Conservation (phyloP, 495 filamentous ascomycete genomes). For the Endocarpon pusillum region DNA sequence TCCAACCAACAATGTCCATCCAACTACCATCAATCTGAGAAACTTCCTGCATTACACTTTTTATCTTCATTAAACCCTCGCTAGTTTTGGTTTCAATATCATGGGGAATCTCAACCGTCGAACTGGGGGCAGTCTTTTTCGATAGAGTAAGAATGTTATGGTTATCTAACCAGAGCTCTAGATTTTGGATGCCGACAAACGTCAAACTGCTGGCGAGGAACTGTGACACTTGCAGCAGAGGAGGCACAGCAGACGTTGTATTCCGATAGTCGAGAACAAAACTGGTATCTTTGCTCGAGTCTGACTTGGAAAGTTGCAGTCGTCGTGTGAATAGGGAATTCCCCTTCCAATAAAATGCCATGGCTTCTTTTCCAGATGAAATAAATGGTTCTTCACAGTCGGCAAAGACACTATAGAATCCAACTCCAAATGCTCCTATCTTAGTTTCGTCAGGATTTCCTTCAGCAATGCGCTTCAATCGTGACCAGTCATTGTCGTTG, state of each 20-base stretch:
- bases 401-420: slow-evolving; percentile 96
- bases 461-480: slow-evolving; percentile 91
- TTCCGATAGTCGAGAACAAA: slow-evolving; percentile 91
- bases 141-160: slow-evolving; percentile 56
- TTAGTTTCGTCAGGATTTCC: slow-evolving; percentile 98
- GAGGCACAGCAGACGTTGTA: slow-evolving; percentile 65
- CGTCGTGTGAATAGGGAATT: slow-evolving; percentile 84
- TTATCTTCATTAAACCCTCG: slow-evolving; percentile 71
- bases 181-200: slow-evolving; percentile 72
- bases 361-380: slow-evolving; percentile 72
- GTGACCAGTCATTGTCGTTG: slow-evolving; percentile 72
- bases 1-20: slow-evolving; percentile 81
- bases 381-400: slow-evolving; percentile 97
- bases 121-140: slow-evolving; percentile 69
- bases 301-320: slow-evolving; percentile 44
- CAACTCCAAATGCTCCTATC: slow-evolving; percentile 96
- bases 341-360: slow-evolving; percentile 98
- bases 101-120: slow-evolving; percentile 53
- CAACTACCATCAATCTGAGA: slow-evolving; percentile 84
- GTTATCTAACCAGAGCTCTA: slow-evolving; percentile 84
- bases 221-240: slow-evolving; percentile 67
- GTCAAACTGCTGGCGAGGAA: slow-evolving; percentile 92
- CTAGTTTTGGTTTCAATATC: slow-evolving; percentile 67
- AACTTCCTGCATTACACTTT: slow-evolving; percentile 54
- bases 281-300: slow-evolving; percentile 53